Evolutionary conservation across 208 protist species (phyloP), one percentile per base, ranked within the genome.

Genomic region (Leishmania tarentolae): DNA sequence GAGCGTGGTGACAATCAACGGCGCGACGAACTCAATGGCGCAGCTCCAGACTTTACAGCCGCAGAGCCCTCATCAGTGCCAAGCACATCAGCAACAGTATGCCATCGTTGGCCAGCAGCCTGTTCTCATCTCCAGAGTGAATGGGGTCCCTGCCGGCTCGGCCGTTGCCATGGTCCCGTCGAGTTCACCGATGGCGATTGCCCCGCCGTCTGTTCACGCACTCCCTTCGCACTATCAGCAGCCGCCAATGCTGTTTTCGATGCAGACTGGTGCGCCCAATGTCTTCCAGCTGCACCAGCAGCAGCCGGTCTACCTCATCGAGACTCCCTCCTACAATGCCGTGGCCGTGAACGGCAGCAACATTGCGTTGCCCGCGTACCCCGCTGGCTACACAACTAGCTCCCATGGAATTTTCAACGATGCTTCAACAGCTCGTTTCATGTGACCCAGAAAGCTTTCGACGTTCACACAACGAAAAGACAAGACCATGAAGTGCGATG

Each of bases 281-380:
- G 52, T 81, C 37, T 78, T 79, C 47, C 82, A 81, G 35, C 15
- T 83, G 35, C 79, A 37, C 15, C 82, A 81, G 72, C 81, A 84
- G 57, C 81, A 78, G 37, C 75, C 71, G 52, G 75, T 85, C 35
- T 85, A 75, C 53, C 15, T 81, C 2, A 50, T 85, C 1, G 71
- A 75, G 17, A 44, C 77, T 17, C 82, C 82, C 21, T 79, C 72
- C 47, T 71, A 75, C 46, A 74, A 79, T 17, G n/a, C 40, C 3
- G 72, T 80, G 76, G 40, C 78, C 53, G 66, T 66, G 52, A 75
- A 61, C 46, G 61, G 52, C 75, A 66, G 75, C 53, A 59, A 37
- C 13, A 46, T 57, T 50, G 71, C 40, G 28, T 31, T 73, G 53
- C 31, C 56, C 3, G 24, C 56, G 1, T 52, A 52, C 71, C 71